phyloP scores from a whole-genome alignment of 2,329 filamentous ascomycete species.

The Pseudogymnoascus sp. region DNA sequence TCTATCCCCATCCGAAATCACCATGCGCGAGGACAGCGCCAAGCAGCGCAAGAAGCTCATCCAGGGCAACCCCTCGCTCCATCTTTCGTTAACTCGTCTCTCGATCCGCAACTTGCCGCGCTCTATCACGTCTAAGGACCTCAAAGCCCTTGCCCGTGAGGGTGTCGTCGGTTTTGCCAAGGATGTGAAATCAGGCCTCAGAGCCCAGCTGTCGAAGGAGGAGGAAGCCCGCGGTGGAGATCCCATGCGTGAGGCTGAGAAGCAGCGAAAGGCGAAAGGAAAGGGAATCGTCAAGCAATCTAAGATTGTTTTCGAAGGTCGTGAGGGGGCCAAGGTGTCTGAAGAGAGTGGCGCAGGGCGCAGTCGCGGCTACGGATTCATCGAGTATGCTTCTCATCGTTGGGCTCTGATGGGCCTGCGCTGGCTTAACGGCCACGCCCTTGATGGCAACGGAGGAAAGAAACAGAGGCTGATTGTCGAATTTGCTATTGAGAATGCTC shows the following conservation, averaged over 20 bases:
- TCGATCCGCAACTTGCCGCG: slow-evolving; percentile 87
- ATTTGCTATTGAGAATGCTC: slow-evolving; percentile 96
- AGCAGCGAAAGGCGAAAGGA: slow-evolving; percentile 68
- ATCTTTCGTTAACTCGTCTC: slow-evolving; percentile 81
- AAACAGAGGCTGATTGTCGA: slow-evolving; percentile 89
- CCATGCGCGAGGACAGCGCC: slow-evolving; percentile 79
- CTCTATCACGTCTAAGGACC: slow-evolving; percentile 71
- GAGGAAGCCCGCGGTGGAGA: slow-evolving; percentile 74
- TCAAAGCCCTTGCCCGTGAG: slow-evolving; percentile 84
- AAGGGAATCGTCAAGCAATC: slow-evolving; percentile 83
- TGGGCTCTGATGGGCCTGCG: slow-evolving; percentile 91
- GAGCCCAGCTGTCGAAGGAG: slow-evolving; percentile 78
- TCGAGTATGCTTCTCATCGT: slow-evolving; percentile 90
- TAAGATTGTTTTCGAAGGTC: slow-evolving; percentile 88
- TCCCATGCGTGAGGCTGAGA: slow-evolving; percentile 73
- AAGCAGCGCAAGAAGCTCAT: slow-evolving; percentile 86
- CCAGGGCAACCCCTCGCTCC: slow-evolving; percentile 80
- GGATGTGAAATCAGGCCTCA: slow-evolving; percentile 72
- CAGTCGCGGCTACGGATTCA: slow-evolving; percentile 91
- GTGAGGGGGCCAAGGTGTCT: slow-evolving; percentile 72
- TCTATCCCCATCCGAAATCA: slow-evolving; percentile 70
- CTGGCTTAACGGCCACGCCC: slow-evolving; percentile 75
- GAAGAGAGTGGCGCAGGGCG: slow-evolving; percentile 71
- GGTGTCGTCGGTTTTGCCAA: slow-evolving; percentile 91
- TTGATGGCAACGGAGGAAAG: slow-evolving; percentile 58